A percentile compares a stretch with the other conserved stretches of the same genome.
Evolutionary conservation across 208 protist genomes (phyloP).

Genomic region (Wallacemonas sp.): DNA sequence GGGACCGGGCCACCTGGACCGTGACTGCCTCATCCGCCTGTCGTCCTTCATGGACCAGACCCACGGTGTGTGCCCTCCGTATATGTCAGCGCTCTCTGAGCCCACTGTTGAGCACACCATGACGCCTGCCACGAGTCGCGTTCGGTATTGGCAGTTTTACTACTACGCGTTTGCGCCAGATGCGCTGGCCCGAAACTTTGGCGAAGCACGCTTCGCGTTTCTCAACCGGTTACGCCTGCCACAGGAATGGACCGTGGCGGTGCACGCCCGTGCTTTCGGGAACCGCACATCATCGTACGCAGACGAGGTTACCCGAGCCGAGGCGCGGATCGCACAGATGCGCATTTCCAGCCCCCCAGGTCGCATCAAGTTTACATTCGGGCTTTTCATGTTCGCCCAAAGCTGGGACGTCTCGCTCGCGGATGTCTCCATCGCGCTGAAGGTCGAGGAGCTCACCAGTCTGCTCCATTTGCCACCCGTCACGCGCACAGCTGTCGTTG

Average conservation of each 20-base stretch:
- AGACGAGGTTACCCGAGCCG: not conserved
- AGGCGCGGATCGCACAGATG: not conserved
- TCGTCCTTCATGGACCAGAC: not conserved
- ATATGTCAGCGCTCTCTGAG: not conserved
- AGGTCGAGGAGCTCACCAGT: not conserved
- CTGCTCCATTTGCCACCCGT: not conserved
- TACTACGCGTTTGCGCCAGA: conserved; percentile 27
- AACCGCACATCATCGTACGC: not conserved
- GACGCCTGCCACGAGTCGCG: not conserved
- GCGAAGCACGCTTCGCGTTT: conserved; percentile 22
- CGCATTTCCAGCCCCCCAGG: conserved; percentile 2
- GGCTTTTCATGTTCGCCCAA: not conserved
- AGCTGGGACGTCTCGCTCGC: conserved; percentile 2
- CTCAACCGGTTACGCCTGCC: conserved; percentile 28
- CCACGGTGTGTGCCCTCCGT: conserved; percentile 22
- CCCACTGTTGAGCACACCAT: not conserved
- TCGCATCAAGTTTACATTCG: not conserved
- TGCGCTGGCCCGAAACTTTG: conserved; percentile 32
- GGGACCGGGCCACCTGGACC: not conserved
- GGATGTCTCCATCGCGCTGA: too few species aligned
- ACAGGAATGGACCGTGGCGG: conserved; percentile 21
- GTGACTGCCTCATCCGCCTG: conserved; percentile 5
- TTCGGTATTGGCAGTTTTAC: conserved; percentile 15
- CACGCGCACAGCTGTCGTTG: not conserved
- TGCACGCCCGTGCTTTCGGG: not conserved